Base-by-base conservation (phyloP, 2,329 filamentous ascomycete species). In the Chaetomiaceae sp. region DNA sequence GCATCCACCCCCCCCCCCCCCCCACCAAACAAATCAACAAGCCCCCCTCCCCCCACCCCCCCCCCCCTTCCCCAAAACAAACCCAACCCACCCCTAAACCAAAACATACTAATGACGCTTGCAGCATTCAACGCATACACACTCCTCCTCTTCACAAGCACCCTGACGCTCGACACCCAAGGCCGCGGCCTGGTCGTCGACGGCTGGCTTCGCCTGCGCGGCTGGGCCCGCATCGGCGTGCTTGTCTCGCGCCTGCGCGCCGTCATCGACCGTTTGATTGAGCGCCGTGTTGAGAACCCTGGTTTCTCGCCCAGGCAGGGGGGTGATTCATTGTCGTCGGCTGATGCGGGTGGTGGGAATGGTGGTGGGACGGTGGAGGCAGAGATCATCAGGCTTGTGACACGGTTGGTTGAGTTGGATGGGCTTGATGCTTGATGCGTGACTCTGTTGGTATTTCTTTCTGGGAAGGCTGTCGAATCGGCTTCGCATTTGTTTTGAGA, bases 221-320 rank as follows among this genome's bases (percentile, higher is more conserved):
- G 93, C 1, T 99, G 93, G 93, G 92, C 93, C 1, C 81, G 93
- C 41, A 93, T 99, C 56, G 93, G 92, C 25, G 92, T 97, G 12
- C 68, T 99, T 59, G 86, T 96, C 3, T 87, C 86, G 40, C 77
- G 92, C 55, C 69, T 99, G 58, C 78, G 93, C 56, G 83, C 83
- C 51, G 87, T 97, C 83, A 76, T 99, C 48, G 93, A 99, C 71
- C 82, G 85, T 58, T 76, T 95, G 55, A 79, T 99, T 62, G 86
- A 86, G 51, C 76, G 79, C 58, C 90, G 90, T 68, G 82, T 96
- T 43, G 88, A 91, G 65, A 83, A 87, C 56, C 88, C 88, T 0
- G 16, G 4, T 23, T n/a, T n/a, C n/a, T n/a, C n/a, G n/a, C n/a
- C n/a, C n/a, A n/a, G n/a, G n/a, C n/a, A n/a, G n/a, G 39, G 21